Evolutionary conservation across 352 stramenopile species (phyloP), one percentile per base, ranked within the genome.

Genomic region (Labyrinthula sp.): DNA sequence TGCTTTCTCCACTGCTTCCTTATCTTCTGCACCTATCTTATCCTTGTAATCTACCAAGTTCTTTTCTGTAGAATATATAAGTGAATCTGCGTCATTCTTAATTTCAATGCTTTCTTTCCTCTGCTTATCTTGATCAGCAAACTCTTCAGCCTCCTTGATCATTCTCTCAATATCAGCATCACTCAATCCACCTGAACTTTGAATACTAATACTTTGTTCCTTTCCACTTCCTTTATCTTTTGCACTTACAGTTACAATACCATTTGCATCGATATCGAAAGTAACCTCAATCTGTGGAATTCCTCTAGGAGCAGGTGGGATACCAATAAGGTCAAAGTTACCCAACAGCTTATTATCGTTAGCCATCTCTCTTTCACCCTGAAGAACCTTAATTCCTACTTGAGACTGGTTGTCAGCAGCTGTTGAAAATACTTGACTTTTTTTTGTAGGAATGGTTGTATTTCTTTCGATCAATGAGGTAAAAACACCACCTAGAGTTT

Each of bases 231-330:
- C 55, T 71, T 96, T 95, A 66, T 97, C 88, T 58, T 90, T 88
- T 24, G 82, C 86, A 41, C 65, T 75, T 6, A 95, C 86, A 62
- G 95, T 90, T 43, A 95, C 66, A 61, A 97, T 95, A 67, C 86
- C 86, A 65, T 97, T 89, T 5, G 83, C 86, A 63, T 97, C 86
- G 65, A 97, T 95, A 66, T 95, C 88, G 57, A 96, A 97, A 28
- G 73, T 86, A 15, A 95, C 83, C 56, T 95, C 85, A 52, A 95
- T 93, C 65, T 95, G 83, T 30, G 85, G 85, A 33, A 93, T 70
- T 40, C 85, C 85, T 61, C 86, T 75, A 31, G 82, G 85, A 30
- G 88, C 85, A 24, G 85, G 84, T 33, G 85, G 83, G 59, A 97
- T 94, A 49, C 86, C 87, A 20, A 91, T 71, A 22, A 97, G 66